Percentiles rank a stretch among this genome's conserved stretches.
Evolutionary conservation across 306 rosid genomes (phyloP).

Genomic region (Fragaria iinumae): DNA sequence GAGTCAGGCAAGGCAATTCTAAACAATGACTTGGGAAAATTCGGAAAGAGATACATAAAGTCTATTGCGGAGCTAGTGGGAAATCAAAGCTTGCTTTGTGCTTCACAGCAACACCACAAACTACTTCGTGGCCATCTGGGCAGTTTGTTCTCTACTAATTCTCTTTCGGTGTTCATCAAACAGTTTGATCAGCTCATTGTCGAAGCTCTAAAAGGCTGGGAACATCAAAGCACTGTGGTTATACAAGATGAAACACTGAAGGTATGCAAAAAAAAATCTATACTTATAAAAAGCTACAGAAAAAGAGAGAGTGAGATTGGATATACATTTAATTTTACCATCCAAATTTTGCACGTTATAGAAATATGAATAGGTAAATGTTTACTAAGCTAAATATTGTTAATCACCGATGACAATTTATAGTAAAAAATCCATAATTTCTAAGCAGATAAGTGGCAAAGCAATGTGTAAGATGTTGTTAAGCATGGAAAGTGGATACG

Average conservation of each 20-base stretch:
- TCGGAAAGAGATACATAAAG: conserved; percentile 65
- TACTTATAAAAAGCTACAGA: too few relatives aligned
- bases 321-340: too few relatives aligned
- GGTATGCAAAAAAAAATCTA: conserved; percentile 27
- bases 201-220: conserved; percentile 50
- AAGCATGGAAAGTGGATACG: conserved; percentile 48
- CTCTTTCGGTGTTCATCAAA: conserved; percentile 43
- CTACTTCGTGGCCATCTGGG: conserved; percentile 51
- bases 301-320: too few relatives aligned
- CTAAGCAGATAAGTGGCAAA: conserved; percentile 63
- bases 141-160: conserved; percentile 41
- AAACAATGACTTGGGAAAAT: conserved; percentile 55
- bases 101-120: conserved; percentile 61
- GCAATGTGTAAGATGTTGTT: conserved; percentile 84
- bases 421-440: not conserved
- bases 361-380: too few relatives aligned
- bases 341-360: too few relatives aligned
- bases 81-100: conserved; percentile 59
- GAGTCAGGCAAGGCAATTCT: conserved; percentile 62
- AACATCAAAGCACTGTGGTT: conserved; percentile 35
- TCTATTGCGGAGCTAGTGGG: conserved; percentile 69
- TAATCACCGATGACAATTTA: too few relatives aligned
- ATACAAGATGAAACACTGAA: conserved; percentile 65
- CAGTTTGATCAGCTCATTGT: conserved; percentile 52
- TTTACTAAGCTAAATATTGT: not conserved